A percentile compares a stretch with the other conserved stretches of the same genome.
Evolutionary conservation across 257 asterid genomes (phyloP).

Genomic region (Echites panduratus): DNA sequence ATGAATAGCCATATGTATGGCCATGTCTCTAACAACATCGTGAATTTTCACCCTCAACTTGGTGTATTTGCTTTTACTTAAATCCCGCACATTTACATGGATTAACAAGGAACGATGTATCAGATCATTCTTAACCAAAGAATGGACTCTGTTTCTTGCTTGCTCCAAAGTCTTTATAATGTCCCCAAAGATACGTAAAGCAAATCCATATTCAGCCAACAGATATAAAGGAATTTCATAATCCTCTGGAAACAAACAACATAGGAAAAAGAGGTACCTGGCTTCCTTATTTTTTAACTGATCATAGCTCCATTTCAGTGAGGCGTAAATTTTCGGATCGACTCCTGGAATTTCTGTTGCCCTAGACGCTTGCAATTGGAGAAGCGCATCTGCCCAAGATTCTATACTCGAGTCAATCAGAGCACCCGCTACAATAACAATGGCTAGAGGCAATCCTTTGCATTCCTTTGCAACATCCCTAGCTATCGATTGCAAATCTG

Average conservation of each 20-base stretch:
- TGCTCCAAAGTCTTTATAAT: background rate
- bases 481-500: background rate
- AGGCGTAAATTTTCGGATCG: background rate
- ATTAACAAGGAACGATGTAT: constrained; percentile 5
- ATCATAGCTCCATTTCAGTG: too few species aligned
- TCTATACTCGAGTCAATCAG: background rate
- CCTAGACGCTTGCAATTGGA: background rate
- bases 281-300: too few species aligned
- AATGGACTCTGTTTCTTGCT: constrained; percentile 12
- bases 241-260: too few species aligned
- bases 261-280: too few species aligned
- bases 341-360: constrained; percentile 1
- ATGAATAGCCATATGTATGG: constrained; percentile 2
- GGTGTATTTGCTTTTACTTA: too few species aligned
- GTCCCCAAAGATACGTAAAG: constrained; percentile 12
- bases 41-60: constrained; percentile 4
- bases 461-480: background rate
- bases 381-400: constrained; percentile 21
- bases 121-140: background rate
- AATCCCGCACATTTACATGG: too few species aligned
- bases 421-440: background rate
- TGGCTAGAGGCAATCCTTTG: too few species aligned
- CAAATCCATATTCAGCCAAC: constrained; percentile 18
- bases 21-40: constrained; percentile 16
- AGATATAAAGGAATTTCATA: background rate